A percentile compares a stretch with the other conserved stretches of the same genome.
phyloP scores from a whole-genome alignment of 2,329 filamentous ascomycete species.

The Tolypocladium amazonense region DNA sequence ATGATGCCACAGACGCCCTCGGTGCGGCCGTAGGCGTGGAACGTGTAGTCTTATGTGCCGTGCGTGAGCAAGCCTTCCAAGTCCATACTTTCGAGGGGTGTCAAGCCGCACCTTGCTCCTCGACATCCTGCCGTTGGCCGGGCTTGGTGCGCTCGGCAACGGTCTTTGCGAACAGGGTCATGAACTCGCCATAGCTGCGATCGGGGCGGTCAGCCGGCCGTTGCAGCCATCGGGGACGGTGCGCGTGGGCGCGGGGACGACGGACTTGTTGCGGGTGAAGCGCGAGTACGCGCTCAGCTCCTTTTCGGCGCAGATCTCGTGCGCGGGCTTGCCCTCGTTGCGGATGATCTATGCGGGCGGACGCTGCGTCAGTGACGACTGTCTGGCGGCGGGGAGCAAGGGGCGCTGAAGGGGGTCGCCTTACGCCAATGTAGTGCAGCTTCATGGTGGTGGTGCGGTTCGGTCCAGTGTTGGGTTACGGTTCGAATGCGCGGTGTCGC shows the following conservation, averaged over 20 bases:
- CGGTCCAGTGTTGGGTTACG: not conserved
- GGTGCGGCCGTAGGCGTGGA: slow-evolving; percentile 68
- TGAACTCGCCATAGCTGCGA: slow-evolving; percentile 48
- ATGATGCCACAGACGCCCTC: slow-evolving; percentile 68
- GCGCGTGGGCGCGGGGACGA: slow-evolving; percentile 4
- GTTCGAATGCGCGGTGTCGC: not conserved
- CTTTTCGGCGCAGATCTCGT: slow-evolving; percentile 67
- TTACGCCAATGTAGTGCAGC: slow-evolving; percentile 69
- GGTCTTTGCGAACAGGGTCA: slow-evolving; percentile 77
- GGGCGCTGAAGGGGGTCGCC: slow-evolving; percentile 21
- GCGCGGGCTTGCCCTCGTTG: slow-evolving; percentile 64
- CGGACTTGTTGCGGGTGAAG: slow-evolving; percentile 65
- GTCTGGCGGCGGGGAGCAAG: slow-evolving; percentile 6
- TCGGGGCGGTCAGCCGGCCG: slow-evolving; percentile 7
- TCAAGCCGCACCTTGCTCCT: slow-evolving; percentile 54
- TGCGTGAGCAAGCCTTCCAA: slow-evolving; percentile 9
- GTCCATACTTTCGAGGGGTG: not conserved
- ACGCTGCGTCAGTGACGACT: slow-evolving; percentile 1
- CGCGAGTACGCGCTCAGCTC: slow-evolving; percentile 70
- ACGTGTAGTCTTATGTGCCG: slow-evolving; percentile 46
- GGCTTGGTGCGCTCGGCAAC: slow-evolving; percentile 75
- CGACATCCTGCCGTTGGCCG: slow-evolving; percentile 76
- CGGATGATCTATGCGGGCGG: slow-evolving; percentile 55
- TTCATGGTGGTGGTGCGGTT: slow-evolving; percentile 1
- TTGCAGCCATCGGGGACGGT: not conserved